Base-by-base conservation (phyloP, 495 filamentous ascomycete species). In the Annulohypoxylon nitens region DNA sequence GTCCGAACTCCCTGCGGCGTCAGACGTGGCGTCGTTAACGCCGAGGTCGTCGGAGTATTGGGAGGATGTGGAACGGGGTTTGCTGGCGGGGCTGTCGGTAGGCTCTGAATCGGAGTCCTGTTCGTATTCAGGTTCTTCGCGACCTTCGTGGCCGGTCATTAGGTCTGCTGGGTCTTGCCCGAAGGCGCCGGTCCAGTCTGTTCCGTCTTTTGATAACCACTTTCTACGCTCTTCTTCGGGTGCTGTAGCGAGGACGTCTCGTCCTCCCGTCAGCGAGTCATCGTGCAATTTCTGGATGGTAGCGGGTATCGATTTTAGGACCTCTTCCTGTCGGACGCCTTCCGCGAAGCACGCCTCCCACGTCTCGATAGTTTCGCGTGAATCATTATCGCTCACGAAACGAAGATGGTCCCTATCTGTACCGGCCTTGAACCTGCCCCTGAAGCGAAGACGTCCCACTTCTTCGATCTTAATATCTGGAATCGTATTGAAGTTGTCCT, bases 281-380 rank as follows among this genome's bases (percentile, higher is more conserved):
- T 97, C 93, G 75, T 98, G 95, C 43, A 97, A 83, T 72, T 89
- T 83, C 68, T 89, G 86, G 1, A 94, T 84, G 5, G 85, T 76
- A 0, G 88, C 84, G 0, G 93, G 92, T 1, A 97, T 80, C 67
- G 93, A 90, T 34, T 87, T 87, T 1, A 82, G 77, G 3, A 98
- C 93, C 2, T 86, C 84, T 53, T 87, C 87, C 0, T 83, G 81
- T 7, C 95, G 88, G 0, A 97, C 92, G 4, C 95, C 95, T 79
- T 98, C 93, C 0, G 92, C 88, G 23, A 89, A 85, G 75, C 95
- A 97, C 0, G 93, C 93, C 80, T 97, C 92, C 94, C 94, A 98
- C 3, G 91, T 92, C 83, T 98, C 95, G 73, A 91, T 97, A 0
- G 95, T 97, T 83, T 98, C 95, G 48, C 95, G 88, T 2, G 90